Conservation (phyloP, 768 basidiomycete genomes). For the Zangia roseola region DNA sequence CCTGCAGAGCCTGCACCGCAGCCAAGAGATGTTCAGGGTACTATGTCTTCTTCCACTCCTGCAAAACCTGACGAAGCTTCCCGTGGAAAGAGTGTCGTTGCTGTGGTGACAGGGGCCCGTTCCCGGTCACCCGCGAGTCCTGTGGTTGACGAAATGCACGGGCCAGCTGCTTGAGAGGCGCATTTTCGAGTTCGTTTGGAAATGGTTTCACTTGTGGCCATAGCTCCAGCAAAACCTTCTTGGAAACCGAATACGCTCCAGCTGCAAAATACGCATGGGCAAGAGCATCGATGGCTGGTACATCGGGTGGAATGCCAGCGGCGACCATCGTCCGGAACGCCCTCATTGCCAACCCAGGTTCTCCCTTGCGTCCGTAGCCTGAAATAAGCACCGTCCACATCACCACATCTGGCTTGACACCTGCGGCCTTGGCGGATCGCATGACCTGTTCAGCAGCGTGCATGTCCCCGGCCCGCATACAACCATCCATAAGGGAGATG, state of each 20-base stretch:
- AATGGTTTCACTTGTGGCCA: slow-evolving; percentile 68
- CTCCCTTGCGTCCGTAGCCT: slow-evolving; percentile 62
- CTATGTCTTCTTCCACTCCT: slow-evolving; percentile 23
- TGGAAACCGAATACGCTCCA: slow-evolving; percentile 51
- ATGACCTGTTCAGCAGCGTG: slow-evolving; percentile 55
- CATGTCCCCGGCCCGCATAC: slow-evolving; percentile 57
- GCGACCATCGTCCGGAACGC: slow-evolving; percentile 64
- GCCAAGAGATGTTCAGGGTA: neutral
- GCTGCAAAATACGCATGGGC: slow-evolving; percentile 63
- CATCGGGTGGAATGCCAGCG: slow-evolving; percentile 63
- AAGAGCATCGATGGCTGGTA: slow-evolving; percentile 68
- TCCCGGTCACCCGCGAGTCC: slow-evolving; percentile 11
- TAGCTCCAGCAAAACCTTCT: slow-evolving; percentile 51
- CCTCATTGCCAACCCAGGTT: slow-evolving; percentile 50
- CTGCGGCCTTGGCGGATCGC: slow-evolving; percentile 46
- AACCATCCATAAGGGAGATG: slow-evolving; percentile 75
- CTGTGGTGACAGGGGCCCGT: slow-evolving; percentile 27
- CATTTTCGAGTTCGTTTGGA: slow-evolving; percentile 45
- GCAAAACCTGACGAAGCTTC: slow-evolving; percentile 33
- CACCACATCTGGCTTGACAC: slow-evolving; percentile 56
- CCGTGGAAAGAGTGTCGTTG: slow-evolving; percentile 38
- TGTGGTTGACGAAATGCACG: slow-evolving; percentile 40
- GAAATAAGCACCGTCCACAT: slow-evolving; percentile 79
- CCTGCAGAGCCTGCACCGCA: neutral
- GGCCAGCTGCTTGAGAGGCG: slow-evolving; percentile 47